Conservation (phyloP, 306 rosid species). For the Echinosophora koreensis region DNA sequence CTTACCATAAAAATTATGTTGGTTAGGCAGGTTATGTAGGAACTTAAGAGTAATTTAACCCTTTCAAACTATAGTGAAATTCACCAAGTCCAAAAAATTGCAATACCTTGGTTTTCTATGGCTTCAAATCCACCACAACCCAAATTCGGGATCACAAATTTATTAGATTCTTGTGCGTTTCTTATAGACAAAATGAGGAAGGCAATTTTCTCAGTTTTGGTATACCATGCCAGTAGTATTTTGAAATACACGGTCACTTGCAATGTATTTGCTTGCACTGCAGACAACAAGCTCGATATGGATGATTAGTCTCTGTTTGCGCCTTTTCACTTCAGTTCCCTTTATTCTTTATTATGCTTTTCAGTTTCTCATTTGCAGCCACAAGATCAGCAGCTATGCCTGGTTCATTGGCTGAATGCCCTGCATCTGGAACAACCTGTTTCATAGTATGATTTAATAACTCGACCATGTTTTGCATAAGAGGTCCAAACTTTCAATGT, state of each 20-base stretch:
- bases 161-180: background rate
- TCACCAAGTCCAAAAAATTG: background rate
- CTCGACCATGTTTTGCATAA: background rate
- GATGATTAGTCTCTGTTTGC: background rate
- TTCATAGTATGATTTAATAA: constrained; percentile 38
- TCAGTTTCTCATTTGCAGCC: constrained; percentile 87
- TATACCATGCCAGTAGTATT: background rate
- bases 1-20: no score
- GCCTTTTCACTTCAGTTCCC: constrained; percentile 50
- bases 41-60: no score
- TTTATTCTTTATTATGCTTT: constrained; percentile 60
- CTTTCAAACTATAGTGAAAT: no score
- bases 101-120: background rate
- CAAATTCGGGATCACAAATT: no score
- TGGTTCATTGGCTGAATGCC: constrained; percentile 95
- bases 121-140: no score
- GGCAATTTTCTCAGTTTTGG: background rate
- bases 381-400: constrained; percentile 92
- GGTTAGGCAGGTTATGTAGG: background rate
- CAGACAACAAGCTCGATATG: constrained; percentile 8
- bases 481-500: no score
- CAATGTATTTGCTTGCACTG: background rate
- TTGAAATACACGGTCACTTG: background rate
- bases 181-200: no score
- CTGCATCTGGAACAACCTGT: constrained; percentile 88